Conservation (phyloP, 257 asterid genomes). For the Paraleonurus japonicus region DNA sequence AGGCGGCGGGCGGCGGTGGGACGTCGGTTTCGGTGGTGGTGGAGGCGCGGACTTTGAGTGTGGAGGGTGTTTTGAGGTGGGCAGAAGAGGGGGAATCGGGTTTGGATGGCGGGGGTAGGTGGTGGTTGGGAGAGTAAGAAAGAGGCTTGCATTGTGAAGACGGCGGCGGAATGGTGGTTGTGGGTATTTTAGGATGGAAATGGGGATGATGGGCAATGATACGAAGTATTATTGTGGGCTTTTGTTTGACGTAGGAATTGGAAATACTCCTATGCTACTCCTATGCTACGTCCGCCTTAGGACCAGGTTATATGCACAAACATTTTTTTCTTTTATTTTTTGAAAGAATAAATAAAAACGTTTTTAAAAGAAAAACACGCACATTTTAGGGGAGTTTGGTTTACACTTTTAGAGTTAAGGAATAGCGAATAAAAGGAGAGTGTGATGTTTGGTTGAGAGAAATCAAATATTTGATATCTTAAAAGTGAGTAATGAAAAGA, state of each 20-base stretch:
- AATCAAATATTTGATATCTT: too few species aligned
- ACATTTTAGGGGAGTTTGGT: too few species aligned
- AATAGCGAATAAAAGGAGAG: too few species aligned
- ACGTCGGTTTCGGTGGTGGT: conserved; percentile 36
- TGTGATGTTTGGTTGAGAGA: too few species aligned
- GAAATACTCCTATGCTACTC: too few species aligned
- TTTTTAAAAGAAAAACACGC: too few species aligned
- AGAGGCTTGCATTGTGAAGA: conserved; percentile 42
- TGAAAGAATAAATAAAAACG: too few species aligned
- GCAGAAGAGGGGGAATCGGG: conserved; percentile 33
- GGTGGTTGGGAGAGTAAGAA: conserved; percentile 37
- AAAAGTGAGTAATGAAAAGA: too few species aligned
- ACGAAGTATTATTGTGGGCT: conserved; percentile 11
- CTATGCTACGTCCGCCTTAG: too few species aligned
- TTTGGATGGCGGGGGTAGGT: conserved; percentile 21
- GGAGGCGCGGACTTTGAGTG: conserved; percentile 47
- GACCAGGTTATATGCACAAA: too few species aligned
- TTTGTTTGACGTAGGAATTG: neutral
- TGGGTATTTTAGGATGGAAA: conserved; percentile 19
- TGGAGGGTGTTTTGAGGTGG: conserved; percentile 27
- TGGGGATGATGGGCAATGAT: neutral
- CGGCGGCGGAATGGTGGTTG: conserved; percentile 29
- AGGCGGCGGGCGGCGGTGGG: conserved; percentile 37
- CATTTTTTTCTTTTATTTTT: too few species aligned
- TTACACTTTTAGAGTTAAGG: too few species aligned